These are phyloP conservation scores for Aspergillus panamensis DNA, from an alignment of 495 filamentous ascomycete genomes.

Conservation along the genomic window DNA sequence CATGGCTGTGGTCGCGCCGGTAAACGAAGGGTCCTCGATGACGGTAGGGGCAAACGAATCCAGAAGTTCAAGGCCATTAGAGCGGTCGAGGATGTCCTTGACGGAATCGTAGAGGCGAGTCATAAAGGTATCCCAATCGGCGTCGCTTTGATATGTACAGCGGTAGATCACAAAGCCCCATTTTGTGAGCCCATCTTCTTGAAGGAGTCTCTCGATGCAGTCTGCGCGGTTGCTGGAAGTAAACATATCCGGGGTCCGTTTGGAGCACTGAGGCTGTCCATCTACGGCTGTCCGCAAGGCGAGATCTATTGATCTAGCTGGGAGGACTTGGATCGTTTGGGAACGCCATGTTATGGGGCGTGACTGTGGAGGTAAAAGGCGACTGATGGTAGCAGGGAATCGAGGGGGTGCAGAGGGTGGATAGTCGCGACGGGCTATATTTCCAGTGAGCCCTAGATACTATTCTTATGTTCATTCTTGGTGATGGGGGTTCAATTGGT, in stretches of 20 bases:
- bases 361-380: neutral
- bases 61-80: conserved; percentile 30
- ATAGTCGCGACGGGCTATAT: neutral
- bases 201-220: conserved; percentile 23
- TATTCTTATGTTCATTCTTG: neutral
- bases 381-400: neutral
- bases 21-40: conserved; percentile 29
- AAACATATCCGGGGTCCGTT: neutral
- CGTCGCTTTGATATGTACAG: conserved; percentile 31
- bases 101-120: conserved; percentile 17
- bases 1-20: conserved; percentile 21
- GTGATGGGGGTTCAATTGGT: too few species aligned
- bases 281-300: neutral
- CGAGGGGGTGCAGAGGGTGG: neutral
- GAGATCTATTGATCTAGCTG: neutral
- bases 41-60: conserved; percentile 28
- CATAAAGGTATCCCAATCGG: conserved; percentile 30
- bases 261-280: neutral
- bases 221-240: conserved; percentile 19
- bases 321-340: neutral
- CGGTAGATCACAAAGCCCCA: conserved; percentile 36
- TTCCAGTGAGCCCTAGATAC: neutral
- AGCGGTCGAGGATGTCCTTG: conserved; percentile 15
- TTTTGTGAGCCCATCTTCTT: conserved; percentile 16
- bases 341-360: neutral